Evolutionary conservation across 2,329 filamentous ascomycete genomes (phyloP).

Genomic region (Scorias spongiosa): DNA sequence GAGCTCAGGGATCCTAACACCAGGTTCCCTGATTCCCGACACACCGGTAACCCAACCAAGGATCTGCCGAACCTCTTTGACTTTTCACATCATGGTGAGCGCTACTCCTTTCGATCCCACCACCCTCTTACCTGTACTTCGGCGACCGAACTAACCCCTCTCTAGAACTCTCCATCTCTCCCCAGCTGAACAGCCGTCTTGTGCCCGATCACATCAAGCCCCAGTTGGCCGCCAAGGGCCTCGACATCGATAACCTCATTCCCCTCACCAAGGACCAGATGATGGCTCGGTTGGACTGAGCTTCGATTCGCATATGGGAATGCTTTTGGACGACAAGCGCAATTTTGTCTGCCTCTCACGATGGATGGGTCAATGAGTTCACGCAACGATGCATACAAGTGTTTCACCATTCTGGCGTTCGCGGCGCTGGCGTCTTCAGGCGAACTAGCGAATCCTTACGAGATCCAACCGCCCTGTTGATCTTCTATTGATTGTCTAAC

Average conservation of each 20-base stretch:
- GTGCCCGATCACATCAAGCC: conserved; percentile 72
- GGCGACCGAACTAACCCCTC: not conserved
- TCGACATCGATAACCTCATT: conserved; percentile 89
- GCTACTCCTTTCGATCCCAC: conserved; percentile 6
- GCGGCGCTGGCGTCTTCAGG: not conserved
- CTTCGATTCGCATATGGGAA: not conserved
- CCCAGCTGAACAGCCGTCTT: conserved; percentile 71
- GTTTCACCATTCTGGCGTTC: not conserved
- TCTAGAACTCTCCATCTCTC: conserved; percentile 87
- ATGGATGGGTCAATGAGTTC: not conserved
- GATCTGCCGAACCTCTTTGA: conserved; percentile 83
- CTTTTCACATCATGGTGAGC: conserved; percentile 81
- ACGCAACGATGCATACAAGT: not conserved
- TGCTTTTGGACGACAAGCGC: not conserved
- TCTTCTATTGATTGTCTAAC: too few relatives aligned
- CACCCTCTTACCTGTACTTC: conserved; percentile 1
- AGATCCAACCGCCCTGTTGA: too few relatives aligned
- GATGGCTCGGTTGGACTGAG: conserved; percentile 87
- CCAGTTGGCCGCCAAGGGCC: conserved; percentile 53
- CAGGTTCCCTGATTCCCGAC: conserved; percentile 83
- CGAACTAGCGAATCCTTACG: not conserved
- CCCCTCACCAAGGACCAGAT: conserved; percentile 89
- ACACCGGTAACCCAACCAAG: conserved; percentile 62
- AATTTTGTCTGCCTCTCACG: not conserved
- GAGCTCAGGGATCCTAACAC: conserved; percentile 86